phyloP scores from a whole-genome alignment of 176 grass and related monocot genomes.

The Alloteropsis semialata region DNA sequence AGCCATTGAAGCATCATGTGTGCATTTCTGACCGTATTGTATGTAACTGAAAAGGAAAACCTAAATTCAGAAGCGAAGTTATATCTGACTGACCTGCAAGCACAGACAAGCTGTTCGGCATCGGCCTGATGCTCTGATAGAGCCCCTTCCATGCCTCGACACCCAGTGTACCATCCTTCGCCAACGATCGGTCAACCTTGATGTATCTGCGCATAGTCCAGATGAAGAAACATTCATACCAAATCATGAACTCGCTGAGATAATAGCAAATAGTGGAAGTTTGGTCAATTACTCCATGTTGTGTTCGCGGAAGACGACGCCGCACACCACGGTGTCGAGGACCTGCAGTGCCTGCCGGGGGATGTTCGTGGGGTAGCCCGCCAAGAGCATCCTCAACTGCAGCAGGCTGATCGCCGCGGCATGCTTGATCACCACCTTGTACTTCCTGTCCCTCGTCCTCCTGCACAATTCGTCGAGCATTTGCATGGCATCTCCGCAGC shows the following conservation, averaged over 20 bases:
- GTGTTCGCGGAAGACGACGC: conserved; percentile 20
- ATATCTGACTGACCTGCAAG: not conserved
- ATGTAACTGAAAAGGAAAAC: not conserved
- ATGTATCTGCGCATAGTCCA: conserved; percentile 18
- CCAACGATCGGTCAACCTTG: conserved; percentile 40
- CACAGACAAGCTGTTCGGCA: not conserved
- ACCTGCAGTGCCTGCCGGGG: conserved; percentile 36
- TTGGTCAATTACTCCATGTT: conserved; percentile 20
- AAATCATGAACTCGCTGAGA: not conserved
- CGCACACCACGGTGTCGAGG: conserved; percentile 38
- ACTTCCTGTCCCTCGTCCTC: conserved; percentile 18
- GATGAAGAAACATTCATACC: not conserved
- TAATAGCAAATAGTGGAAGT: not conserved
- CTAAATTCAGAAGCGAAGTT: not conserved
- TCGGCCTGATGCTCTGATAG: not conserved
- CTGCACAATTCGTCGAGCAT: not conserved
- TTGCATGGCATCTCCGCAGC: not conserved
- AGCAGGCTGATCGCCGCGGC: not conserved
- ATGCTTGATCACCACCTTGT: conserved; percentile 37
- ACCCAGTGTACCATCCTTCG: not conserved
- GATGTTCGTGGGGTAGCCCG: conserved; percentile 23
- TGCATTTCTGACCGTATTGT: not conserved
- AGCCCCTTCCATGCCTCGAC: not conserved
- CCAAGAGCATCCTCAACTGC: conserved; percentile 27
- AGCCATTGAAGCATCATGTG: not conserved